phyloP scores from a whole-genome alignment of 257 asterid species.

The Solanum paucissectum region DNA sequence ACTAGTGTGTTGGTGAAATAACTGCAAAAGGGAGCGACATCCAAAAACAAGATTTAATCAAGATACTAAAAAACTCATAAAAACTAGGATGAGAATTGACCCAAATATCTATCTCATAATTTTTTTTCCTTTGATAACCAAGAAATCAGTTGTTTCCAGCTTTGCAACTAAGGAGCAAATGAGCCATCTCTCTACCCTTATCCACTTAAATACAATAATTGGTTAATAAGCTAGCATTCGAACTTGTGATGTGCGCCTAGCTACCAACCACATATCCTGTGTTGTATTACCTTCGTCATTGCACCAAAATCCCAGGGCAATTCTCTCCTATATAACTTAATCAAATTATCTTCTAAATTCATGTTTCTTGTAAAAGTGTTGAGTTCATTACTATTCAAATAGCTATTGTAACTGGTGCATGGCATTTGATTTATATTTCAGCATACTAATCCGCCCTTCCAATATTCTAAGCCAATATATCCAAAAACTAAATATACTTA shows the following conservation, averaged over 20 bases:
- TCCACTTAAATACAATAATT: background rate
- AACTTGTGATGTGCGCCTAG: background rate
- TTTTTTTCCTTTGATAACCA: background rate
- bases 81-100: background rate
- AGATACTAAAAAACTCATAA: background rate
- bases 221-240: background rate
- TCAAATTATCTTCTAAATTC: background rate
- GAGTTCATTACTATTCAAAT: background rate
- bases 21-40: conserved; percentile 28
- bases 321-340: background rate
- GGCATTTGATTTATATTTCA: background rate
- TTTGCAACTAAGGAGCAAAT: background rate
- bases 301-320: background rate
- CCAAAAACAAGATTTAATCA: background rate
- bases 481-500: background rate
- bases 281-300: background rate
- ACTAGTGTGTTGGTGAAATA: conserved; percentile 80
- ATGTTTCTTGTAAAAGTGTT: background rate
- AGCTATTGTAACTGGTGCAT: background rate
- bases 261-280: background rate
- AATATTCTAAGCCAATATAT: background rate
- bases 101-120: background rate
- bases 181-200: background rate
- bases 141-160: background rate
- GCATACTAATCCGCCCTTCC: background rate